Base-by-base conservation (phyloP, 306 rosid genomes). In the Sophora flavescens region DNA sequence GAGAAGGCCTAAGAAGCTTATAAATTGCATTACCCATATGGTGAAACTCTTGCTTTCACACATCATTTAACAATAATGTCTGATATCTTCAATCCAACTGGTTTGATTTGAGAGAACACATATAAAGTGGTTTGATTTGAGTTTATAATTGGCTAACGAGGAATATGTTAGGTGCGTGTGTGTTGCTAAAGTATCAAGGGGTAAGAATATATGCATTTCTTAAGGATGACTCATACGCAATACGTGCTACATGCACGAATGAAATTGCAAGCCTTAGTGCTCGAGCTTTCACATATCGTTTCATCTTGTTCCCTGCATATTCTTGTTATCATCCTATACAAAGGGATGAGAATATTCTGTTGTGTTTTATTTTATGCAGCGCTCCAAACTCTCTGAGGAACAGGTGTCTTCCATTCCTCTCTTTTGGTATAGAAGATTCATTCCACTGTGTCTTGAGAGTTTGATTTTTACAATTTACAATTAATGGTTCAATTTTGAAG, bases 161-260 rank as follows among this genome's bases (percentile, higher is more conserved):
- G 72, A 70, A 75, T 77, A 18, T 22, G 5, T 11, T 0, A 28
- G 13, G 52, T 64, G n/a, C 3, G 10, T 28, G 5, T 39, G 18
- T 77, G 52, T 67, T 66, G 74, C 22, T 59, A 51, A 66, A 33
- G 77, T 16, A 65, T 48, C 0, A 36, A 16, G 44, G 59, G 66
- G 14, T 38, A 18, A 64, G 85, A 77, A 72, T 77, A 72, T 62
- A 52, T 54, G 48, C 85, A 75, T 84, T 84, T 62, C 83, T 81
- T 84, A 36, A 17, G 63, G n/a, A 32, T 44, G 13, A 56, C 28
- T 54, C 1, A 28, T 42, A 69, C 59, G 6, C 41, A 9, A 32
- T 28, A 7, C 16, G 28, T 5, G 28, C 15, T 6, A 30, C n/a
- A n/a, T n/a, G n/a, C 67, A 12, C 57, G 5, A 2, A 33, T 16